Conservation (phyloP, 2,329 filamentous ascomycete species). For the Phyllosticta ampelicida region DNA sequence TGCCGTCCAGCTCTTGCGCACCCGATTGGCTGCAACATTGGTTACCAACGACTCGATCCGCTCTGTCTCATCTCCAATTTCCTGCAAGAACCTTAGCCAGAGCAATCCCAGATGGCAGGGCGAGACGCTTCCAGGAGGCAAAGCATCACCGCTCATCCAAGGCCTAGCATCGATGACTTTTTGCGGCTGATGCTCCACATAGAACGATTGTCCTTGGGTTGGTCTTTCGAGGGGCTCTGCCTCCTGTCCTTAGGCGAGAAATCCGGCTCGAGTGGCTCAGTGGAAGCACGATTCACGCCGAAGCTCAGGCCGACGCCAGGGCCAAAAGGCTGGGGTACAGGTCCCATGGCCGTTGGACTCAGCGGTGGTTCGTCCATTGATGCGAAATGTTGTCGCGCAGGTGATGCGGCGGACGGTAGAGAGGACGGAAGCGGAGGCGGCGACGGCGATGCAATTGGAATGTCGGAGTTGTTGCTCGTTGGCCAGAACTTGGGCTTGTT, state of each 20-base stretch:
- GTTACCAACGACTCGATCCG: too few species aligned
- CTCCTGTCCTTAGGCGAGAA: slow-evolving; percentile 13
- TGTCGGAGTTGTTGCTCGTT: slow-evolving; percentile 16
- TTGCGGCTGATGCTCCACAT: slow-evolving; percentile 58
- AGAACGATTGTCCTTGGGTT: slow-evolving; percentile 49
- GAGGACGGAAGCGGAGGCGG: slow-evolving; percentile 14
- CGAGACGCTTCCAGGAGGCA: background rate
- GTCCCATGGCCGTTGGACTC: background rate
- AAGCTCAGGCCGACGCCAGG: background rate
- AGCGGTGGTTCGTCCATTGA: slow-evolving; percentile 1
- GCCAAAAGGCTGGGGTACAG: background rate
- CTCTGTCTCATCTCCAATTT: background rate
- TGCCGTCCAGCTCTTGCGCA: too few species aligned
- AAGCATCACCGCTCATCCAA: background rate
- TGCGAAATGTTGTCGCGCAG: background rate
- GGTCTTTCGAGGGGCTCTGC: slow-evolving; percentile 26
- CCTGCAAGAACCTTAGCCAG: background rate
- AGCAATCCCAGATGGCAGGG: background rate
- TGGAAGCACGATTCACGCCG: slow-evolving; percentile 10
- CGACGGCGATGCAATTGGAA: slow-evolving; percentile 18
- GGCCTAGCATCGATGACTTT: slow-evolving; percentile 33
- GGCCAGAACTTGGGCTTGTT: slow-evolving; percentile 57
- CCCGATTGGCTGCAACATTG: too few species aligned
- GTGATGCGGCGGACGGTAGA: background rate
- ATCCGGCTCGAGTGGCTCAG: slow-evolving; percentile 9